Base-by-base conservation (phyloP, 2,329 filamentous ascomycete species). In the Xylariaceae sp. region DNA sequence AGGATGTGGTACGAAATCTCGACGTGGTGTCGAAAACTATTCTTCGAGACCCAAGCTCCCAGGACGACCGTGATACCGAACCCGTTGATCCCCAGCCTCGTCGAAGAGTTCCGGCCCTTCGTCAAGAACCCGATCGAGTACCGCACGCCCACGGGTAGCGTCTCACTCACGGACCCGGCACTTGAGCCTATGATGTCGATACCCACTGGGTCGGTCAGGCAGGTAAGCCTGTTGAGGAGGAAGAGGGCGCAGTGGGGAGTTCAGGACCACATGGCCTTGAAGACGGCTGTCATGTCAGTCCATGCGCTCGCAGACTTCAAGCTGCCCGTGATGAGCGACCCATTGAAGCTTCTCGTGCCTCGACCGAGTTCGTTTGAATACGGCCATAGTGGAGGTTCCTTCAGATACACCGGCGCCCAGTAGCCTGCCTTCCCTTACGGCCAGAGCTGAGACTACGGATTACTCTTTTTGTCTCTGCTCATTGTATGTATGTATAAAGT, bases 51-150 rank as follows among this genome's bases (percentile, higher is more conserved):
- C 8, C 43, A 15, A 29, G 23, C n/a, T 36, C 19, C 16, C 21
- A 23, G 15, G 9, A 9, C 5, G 46, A 37, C 17, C 38, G 11
- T 43, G 16, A 9, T 53, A 1, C 37, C 41, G 17, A 28, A 43
- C 34, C 50, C 56, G 12, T 40, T 57, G 1, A 49, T 74, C 3
- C 73, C 72, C 1, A 51, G 59, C 6, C 50, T 70, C 19, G 47
- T 75, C n/a, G 53, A 60, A 32, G 69, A 73, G 50, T 76, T 73
- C 59, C 54, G 54, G 9, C 60, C 63, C 28, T 72, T 74, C 40
- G 38, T 76, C 6, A 65, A 65, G 0, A 56, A 59, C 15, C 45
- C 49, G 2, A 46, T 66, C 8, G 34, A 38, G 18, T 70, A 71
- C 44, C 52, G 45, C 21, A 65, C 59, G 0, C 44, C 52, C 1